These are phyloP conservation scores for Lophiostoma macrostomum DNA, from an alignment of 495 filamentous ascomycete species.

Conservation along the genomic window DNA sequence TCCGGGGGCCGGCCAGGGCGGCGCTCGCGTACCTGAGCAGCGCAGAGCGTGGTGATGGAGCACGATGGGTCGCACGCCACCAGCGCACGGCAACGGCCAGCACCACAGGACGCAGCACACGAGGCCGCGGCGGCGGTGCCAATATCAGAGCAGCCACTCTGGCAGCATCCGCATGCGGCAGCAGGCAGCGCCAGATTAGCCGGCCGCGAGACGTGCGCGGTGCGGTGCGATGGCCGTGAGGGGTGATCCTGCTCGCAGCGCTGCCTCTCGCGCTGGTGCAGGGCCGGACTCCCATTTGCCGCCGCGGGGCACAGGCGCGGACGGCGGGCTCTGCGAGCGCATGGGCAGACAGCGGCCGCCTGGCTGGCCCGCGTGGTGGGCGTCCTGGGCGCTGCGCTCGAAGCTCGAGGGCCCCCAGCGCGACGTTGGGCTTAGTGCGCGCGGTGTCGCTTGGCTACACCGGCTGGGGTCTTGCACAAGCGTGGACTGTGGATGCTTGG, in stretches of 20 bases:
- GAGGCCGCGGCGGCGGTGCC: conserved; percentile 6
- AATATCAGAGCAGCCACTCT: conserved; percentile 24
- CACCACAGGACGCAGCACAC: conserved; percentile 7
- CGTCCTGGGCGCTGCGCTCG: not conserved
- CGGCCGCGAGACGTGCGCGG: conserved; percentile 3
- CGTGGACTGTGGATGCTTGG: too few species aligned
- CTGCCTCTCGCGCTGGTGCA: not conserved
- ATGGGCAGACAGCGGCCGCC: conserved; percentile 14
- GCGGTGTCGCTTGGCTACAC: too few species aligned
- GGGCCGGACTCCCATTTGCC: conserved; percentile 30
- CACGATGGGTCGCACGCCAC: conserved; percentile 23
- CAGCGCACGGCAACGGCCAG: conserved; percentile 29
- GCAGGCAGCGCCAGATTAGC: conserved; percentile 26
- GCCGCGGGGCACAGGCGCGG: conserved; percentile 1
- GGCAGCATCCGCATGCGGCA: conserved; percentile 22
- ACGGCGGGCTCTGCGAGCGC: not conserved
- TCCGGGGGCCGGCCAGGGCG: conserved; percentile 9
- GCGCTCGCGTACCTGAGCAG: conserved; percentile 26
- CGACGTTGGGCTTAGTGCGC: not conserved
- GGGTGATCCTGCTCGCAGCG: conserved; percentile 3
- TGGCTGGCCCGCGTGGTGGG: conserved; percentile 26
- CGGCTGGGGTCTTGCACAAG: too few species aligned
- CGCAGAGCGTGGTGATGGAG: not conserved
- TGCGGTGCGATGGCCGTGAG: not conserved
- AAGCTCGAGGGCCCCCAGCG: not conserved